Conservation (phyloP, 2,329 filamentous ascomycete species). For the Calonectria henricotiae region DNA sequence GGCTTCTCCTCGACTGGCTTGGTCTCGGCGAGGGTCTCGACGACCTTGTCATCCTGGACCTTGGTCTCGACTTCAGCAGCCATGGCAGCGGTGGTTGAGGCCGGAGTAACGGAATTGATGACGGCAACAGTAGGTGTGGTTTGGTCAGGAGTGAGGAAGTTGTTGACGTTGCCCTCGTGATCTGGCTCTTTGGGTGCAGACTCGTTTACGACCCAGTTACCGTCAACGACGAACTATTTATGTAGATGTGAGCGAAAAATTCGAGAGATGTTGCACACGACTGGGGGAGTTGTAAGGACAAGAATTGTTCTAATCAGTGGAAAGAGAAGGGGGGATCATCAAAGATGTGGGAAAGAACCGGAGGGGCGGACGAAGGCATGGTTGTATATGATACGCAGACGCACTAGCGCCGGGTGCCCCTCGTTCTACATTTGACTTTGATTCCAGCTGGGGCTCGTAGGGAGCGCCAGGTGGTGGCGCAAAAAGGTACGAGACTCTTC, state of each 20-base stretch:
- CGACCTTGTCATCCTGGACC: slow-evolving; percentile 8
- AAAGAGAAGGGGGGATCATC: slow-evolving; percentile 15
- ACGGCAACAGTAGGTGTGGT: slow-evolving; percentile 71
- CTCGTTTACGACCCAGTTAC: slow-evolving; percentile 88
- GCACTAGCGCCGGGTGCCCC: slow-evolving; percentile 45
- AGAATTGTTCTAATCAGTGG: slow-evolving; percentile 37
- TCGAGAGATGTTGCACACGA: slow-evolving; percentile 34
- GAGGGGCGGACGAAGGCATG: slow-evolving; percentile 42
- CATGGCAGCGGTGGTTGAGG: slow-evolving; percentile 80
- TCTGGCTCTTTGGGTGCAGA: slow-evolving; percentile 88
- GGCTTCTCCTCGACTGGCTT: slow-evolving; percentile 35
- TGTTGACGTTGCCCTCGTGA: slow-evolving; percentile 89
- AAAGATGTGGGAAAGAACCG: slow-evolving; percentile 30
- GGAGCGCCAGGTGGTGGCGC: slow-evolving; percentile 35
- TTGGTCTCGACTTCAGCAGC: slow-evolving; percentile 69
- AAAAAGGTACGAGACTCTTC: slow-evolving; percentile 37
- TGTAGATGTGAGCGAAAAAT: slow-evolving; percentile 47
- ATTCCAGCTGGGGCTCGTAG: slow-evolving; percentile 24
- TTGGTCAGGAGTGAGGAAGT: slow-evolving; percentile 85
- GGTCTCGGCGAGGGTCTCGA: not conserved
- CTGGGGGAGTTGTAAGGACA: slow-evolving; percentile 36
- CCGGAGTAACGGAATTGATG: slow-evolving; percentile 79
- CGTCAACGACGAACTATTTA: slow-evolving; percentile 92
- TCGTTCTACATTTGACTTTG: slow-evolving; percentile 29
- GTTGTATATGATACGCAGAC: slow-evolving; percentile 53